Evolutionary conservation across 2,329 filamentous ascomycete species (phyloP).

Genomic region (Pleoardoris graminearum): DNA sequence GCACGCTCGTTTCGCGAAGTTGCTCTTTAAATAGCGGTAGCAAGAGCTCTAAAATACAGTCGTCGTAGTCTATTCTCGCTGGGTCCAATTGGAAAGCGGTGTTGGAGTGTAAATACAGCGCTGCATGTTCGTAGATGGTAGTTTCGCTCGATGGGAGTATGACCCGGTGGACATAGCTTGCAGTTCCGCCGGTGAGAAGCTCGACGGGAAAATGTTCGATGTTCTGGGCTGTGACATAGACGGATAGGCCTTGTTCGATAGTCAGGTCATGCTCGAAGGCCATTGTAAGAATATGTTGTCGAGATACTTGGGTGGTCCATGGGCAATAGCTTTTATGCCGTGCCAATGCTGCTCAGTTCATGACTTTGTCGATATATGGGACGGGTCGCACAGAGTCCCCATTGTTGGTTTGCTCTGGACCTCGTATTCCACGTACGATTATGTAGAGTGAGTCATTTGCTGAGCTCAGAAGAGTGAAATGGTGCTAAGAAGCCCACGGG

Average conservation of each 20-base stretch:
- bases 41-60: slow-evolving; percentile 26
- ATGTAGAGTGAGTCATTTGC: slow-evolving; percentile 32
- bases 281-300: slow-evolving; percentile 10
- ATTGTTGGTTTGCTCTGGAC: background rate
- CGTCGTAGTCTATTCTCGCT: slow-evolving; percentile 42
- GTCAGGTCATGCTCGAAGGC: slow-evolving; percentile 19
- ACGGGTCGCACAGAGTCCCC: background rate
- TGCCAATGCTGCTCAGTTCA: background rate
- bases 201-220: slow-evolving; percentile 12
- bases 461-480: slow-evolving; percentile 10
- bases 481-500: slow-evolving; percentile 4
- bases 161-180: slow-evolving; percentile 44
- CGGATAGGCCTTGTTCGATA: slow-evolving; percentile 21
- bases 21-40: slow-evolving; percentile 12
- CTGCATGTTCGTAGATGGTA: slow-evolving; percentile 43
- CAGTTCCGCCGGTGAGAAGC: slow-evolving; percentile 38
- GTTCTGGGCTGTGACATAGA: slow-evolving; percentile 22
- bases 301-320: background rate
- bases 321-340: background rate
- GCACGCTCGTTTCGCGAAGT: slow-evolving; percentile 13
- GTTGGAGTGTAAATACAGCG: slow-evolving; percentile 32
- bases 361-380: background rate
- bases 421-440: slow-evolving; percentile 9
- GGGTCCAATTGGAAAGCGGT: slow-evolving; percentile 30
- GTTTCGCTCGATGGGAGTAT: slow-evolving; percentile 15